phyloP scores from a whole-genome alignment of 2,329 filamentous ascomycete genomes.

The Microcera coccophila region DNA sequence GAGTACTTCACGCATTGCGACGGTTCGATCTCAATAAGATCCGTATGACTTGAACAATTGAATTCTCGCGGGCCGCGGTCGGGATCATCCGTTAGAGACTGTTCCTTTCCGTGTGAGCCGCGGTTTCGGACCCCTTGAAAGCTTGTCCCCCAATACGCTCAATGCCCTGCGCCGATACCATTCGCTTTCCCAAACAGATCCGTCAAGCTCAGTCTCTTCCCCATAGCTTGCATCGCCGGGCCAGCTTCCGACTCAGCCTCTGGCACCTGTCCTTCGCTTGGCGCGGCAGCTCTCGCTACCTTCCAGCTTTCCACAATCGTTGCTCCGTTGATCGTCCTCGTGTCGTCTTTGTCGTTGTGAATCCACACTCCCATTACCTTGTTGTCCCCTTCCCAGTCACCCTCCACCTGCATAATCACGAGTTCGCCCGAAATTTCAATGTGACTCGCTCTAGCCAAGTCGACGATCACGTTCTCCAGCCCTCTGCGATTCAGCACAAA shows the following conservation, averaged over 20 bases:
- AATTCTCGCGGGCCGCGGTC: too few relatives aligned
- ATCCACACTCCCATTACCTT: slow-evolving; percentile 54
- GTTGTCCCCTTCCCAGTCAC: slow-evolving; percentile 31
- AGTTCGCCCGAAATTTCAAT: slow-evolving; percentile 60
- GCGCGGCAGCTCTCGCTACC: slow-evolving; percentile 30
- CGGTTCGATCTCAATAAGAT: neutral
- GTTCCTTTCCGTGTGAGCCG: too few relatives aligned
- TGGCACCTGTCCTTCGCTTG: slow-evolving; percentile 26
- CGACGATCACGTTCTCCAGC: slow-evolving; percentile 66
- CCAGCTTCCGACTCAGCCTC: slow-evolving; percentile 38
- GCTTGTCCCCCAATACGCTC: slow-evolving; percentile 4
- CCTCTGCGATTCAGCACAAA: slow-evolving; percentile 71
- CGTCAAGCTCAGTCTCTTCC: slow-evolving; percentile 41
- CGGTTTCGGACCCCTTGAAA: too few relatives aligned
- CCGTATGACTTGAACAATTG: too few relatives aligned
- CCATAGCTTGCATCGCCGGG: slow-evolving; percentile 43
- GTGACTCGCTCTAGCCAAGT: slow-evolving; percentile 56
- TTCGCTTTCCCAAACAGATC: slow-evolving; percentile 42
- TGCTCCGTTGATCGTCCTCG: slow-evolving; percentile 38
- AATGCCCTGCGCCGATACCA: slow-evolving; percentile 18
- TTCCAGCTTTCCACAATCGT: slow-evolving; percentile 44
- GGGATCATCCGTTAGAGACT: too few relatives aligned
- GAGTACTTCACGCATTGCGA: neutral
- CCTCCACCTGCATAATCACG: slow-evolving; percentile 45
- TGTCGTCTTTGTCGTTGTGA: slow-evolving; percentile 47